Evolutionary conservation across 2,329 filamentous ascomycete species (phyloP).

Genomic region (Ramichloridium luteum): DNA sequence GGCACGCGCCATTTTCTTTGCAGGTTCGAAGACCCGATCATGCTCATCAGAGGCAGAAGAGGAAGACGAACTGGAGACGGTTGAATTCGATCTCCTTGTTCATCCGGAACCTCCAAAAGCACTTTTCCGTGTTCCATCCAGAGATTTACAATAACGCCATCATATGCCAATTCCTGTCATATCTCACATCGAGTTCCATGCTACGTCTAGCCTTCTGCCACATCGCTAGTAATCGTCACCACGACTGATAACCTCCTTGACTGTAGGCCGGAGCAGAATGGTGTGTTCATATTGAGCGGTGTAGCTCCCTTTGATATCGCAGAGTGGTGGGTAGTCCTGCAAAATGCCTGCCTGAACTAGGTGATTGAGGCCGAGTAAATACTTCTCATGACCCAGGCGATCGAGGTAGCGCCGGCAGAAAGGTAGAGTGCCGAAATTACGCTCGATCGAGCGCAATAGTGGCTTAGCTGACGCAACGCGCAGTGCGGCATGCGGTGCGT

Average conservation of each 20-base stretch:
- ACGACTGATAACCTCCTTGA: slow-evolving; percentile 31
- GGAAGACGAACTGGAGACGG: no score
- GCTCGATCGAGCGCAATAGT: slow-evolving; percentile 46
- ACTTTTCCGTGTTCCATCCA: no score
- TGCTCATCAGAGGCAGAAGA: no score
- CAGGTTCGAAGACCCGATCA: no score
- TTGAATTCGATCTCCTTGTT: no score
- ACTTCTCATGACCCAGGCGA: slow-evolving; percentile 48
- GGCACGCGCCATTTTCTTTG: no score
- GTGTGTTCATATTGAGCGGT: slow-evolving; percentile 53
- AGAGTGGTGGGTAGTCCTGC: slow-evolving; percentile 44
- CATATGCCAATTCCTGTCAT: no score
- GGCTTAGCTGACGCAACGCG: slow-evolving; percentile 43
- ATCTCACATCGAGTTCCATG: no score
- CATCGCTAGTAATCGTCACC: slow-evolving; percentile 26
- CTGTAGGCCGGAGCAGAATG: slow-evolving; percentile 28
- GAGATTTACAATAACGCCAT: no score
- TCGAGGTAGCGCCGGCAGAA: slow-evolving; percentile 53
- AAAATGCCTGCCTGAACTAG: slow-evolving; percentile 46
- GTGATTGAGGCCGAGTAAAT: slow-evolving; percentile 47
- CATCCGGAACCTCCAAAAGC: no score
- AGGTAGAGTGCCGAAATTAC: slow-evolving; percentile 50
- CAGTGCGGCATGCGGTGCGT: slow-evolving; percentile 27
- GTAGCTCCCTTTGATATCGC: slow-evolving; percentile 48
- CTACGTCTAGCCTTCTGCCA: no score